Percentiles rank a stretch among this genome's conserved stretches.
Evolutionary conservation across 2,329 filamentous ascomycete species (phyloP).

Genomic region (Clathrospora elynae): DNA sequence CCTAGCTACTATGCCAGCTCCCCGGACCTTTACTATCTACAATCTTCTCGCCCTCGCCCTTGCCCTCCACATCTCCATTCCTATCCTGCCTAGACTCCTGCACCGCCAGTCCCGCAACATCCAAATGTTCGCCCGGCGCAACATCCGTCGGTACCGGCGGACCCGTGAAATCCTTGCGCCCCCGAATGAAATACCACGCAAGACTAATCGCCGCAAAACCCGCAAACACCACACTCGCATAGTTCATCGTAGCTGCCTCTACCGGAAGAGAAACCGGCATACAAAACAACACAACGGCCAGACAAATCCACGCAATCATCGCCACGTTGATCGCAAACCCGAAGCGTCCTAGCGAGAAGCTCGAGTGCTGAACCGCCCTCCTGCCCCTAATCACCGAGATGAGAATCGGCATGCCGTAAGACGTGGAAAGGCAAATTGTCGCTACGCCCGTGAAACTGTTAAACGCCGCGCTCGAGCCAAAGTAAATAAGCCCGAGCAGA

Average conservation of each 20-base stretch:
- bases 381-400: constrained; percentile 71
- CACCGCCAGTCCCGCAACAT: constrained; percentile 40
- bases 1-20: neutral
- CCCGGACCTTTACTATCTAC: constrained; percentile 4
- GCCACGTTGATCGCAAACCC: constrained; percentile 70
- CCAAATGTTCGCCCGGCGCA: constrained; percentile 41
- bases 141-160: constrained; percentile 47
- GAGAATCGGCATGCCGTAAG: constrained; percentile 76
- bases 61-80: constrained; percentile 32
- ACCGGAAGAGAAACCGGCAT: constrained; percentile 63
- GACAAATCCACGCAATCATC: constrained; percentile 71
- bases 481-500: constrained; percentile 77
- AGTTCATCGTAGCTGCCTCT: constrained; percentile 51
- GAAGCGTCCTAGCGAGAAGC: constrained; percentile 71
- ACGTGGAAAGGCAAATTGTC: constrained; percentile 76
- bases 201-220: constrained; percentile 47
- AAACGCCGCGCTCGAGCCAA: constrained; percentile 77
- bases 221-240: constrained; percentile 50
- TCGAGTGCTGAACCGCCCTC: constrained; percentile 67
- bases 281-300: constrained; percentile 75
- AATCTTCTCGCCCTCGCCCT: constrained; percentile 26
- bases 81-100: constrained; percentile 35
- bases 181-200: constrained; percentile 46
- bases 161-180: constrained; percentile 46
- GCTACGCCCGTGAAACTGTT: constrained; percentile 80